Conservation (phyloP, 768 basidiomycete genomes). For the Ramaria sp. region DNA sequence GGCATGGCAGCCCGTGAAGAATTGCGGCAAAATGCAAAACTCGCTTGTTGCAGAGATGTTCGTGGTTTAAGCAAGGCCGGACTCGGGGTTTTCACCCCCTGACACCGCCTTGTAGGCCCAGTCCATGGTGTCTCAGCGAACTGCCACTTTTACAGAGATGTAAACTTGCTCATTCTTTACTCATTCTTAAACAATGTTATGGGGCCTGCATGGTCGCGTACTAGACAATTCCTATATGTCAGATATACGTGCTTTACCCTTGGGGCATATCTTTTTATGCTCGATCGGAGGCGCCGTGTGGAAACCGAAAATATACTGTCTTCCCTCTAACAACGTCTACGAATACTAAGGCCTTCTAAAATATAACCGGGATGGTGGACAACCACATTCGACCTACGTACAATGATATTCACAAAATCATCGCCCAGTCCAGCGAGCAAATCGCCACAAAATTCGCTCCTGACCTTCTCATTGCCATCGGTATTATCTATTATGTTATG, state of each 20-base stretch:
- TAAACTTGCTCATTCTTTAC: too few species aligned
- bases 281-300: not conserved
- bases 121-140: too few species aligned
- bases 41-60: not conserved
- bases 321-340: not conserved
- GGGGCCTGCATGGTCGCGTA: too few species aligned
- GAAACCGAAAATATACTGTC: not conserved
- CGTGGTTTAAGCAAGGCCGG: not conserved
- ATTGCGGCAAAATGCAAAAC: not conserved
- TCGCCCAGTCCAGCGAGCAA: conserved; percentile 50
- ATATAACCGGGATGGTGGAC: not conserved
- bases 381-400: conserved; percentile 71
- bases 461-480: conserved; percentile 79
- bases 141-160: too few species aligned
- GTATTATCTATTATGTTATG: conserved; percentile 22
- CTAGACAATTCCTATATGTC: too few species aligned
- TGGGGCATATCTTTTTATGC: too few species aligned
- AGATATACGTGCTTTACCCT: too few species aligned
- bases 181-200: too few species aligned
- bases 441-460: conserved; percentile 78
- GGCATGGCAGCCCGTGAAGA: conserved; percentile 42
- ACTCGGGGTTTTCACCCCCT: not conserved
- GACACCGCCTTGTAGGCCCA: too few species aligned
- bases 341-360: too few species aligned
- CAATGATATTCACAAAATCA: conserved; percentile 88